Evolutionary conservation across 768 basidiomycete species (phyloP).

Genomic region (Hypholoma sublateritium): DNA sequence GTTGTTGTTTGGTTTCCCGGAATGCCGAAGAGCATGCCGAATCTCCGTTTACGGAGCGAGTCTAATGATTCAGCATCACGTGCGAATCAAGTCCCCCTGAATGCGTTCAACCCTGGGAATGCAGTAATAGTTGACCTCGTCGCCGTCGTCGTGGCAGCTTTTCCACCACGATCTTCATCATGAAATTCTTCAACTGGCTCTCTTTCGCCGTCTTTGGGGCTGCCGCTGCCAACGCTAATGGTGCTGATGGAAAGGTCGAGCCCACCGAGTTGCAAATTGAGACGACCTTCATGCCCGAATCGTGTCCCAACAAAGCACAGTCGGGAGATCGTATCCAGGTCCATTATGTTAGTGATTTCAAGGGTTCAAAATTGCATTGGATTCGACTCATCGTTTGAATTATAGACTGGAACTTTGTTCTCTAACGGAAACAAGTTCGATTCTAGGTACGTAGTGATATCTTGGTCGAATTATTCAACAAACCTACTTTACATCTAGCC

Average conservation of each 20-base stretch:
- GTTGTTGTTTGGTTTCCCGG: constrained; percentile 22
- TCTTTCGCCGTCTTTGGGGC: constrained; percentile 47
- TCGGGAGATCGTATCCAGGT: constrained; percentile 68
- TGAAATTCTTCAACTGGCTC: constrained; percentile 53
- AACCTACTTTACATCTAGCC: constrained; percentile 33
- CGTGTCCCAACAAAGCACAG: constrained; percentile 53
- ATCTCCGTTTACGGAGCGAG: not conserved
- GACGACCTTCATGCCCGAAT: constrained; percentile 55
- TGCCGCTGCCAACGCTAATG: constrained; percentile 39
- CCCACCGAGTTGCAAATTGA: constrained; percentile 63
- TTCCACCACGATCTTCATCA: constrained; percentile 26
- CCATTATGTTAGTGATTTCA: constrained; percentile 62
- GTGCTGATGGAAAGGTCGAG: constrained; percentile 22
- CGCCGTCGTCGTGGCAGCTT: not conserved
- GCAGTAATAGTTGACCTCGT: too few species aligned
- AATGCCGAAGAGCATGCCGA: constrained; percentile 3
- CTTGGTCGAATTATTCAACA: not conserved
- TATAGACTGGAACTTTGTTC: constrained; percentile 81
- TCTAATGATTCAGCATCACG: not conserved
- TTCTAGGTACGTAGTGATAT: constrained; percentile 59
- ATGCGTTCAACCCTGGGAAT: too few species aligned
- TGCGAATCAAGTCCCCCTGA: not conserved
- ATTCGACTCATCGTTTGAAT: not conserved
- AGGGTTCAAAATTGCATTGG: not conserved
- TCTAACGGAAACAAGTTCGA: constrained; percentile 83